Evolutionary conservation across 495 filamentous ascomycete species (phyloP), one percentile per base, ranked within the genome.

Genomic region (Pseudotulostoma volvatum): DNA sequence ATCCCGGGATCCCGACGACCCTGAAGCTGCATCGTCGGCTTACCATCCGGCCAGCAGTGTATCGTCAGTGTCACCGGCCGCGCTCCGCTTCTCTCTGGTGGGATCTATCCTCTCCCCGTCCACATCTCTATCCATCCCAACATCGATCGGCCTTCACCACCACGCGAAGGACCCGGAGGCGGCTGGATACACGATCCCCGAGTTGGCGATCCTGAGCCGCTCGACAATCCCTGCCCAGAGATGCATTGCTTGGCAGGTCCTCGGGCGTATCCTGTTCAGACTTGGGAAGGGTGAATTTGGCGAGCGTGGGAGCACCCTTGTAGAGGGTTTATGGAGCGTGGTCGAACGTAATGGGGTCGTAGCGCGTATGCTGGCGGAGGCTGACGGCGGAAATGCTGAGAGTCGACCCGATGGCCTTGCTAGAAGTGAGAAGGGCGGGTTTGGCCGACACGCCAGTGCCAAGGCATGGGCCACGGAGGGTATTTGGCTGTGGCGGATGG

Each of bases 131-230:
- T 66, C 69, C 4, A 71, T 96, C 16, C 77, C 88, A 0, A 68
- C 70, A 1, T 76, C 68, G 9, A 68, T 79, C 18, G 90, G 90
- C 1, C 67, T 97, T 30, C 90, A 97, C 56, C 90, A 97, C 55
- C 90, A 97, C 55, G 86, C 77, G 43, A 76, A 92, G 33, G 86
- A 92, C 4, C 90, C 90, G 9, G 83, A 90, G 49, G 84, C 87
- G 0, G 90, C 90, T 0, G 90, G 90, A 0, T 97, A 97, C 54
- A 95, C 92, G 1, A 69, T 97, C 18, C 78, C 79, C 0, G 90
- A 97, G 56, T 67, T 97, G 1, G 81, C 87, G 5, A 71, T 79
- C 13, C 63, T 95, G 25, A 76, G 82, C 16, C 70, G 85, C n/a
- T 86, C 79, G 31, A 70, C 76, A 0, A 84, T 92, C 37, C 73